A percentile compares a stretch with the other conserved stretches of the same genome.
Conservation (phyloP, 805 yeast genomes). For the Metschnikowia cubensis region DNA sequence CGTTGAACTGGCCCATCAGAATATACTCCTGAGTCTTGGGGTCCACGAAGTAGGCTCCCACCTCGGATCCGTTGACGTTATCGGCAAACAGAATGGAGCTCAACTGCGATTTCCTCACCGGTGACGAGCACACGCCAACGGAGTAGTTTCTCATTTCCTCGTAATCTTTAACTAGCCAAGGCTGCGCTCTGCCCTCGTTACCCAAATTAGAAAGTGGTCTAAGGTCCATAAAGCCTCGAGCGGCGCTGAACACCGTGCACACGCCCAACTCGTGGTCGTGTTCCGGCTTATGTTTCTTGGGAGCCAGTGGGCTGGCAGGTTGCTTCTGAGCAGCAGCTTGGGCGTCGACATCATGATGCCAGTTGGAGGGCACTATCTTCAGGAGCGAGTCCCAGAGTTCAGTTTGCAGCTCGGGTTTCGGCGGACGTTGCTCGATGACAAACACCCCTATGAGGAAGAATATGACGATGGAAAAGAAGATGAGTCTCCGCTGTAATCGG, state of each 20-base stretch:
- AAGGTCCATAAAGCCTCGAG: slow-evolving; percentile 49
- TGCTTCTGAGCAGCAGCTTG: not conserved
- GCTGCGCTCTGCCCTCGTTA: slow-evolving; percentile 41
- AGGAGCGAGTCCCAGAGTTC: slow-evolving; percentile 11
- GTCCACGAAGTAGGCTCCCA: slow-evolving; percentile 58
- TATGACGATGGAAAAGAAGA: slow-evolving; percentile 8
- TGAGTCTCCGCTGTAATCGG: slow-evolving; percentile 11
- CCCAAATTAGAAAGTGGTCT: slow-evolving; percentile 45
- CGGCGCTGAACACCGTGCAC: slow-evolving; percentile 42
- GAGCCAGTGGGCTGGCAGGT: not conserved
- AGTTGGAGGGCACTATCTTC: slow-evolving; percentile 8
- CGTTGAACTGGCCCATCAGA: slow-evolving; percentile 60
- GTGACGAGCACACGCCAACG: slow-evolving; percentile 64
- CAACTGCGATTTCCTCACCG: slow-evolving; percentile 29
- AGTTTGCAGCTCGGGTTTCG: slow-evolving; percentile 6
- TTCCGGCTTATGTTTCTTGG: slow-evolving; percentile 2
- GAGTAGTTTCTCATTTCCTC: slow-evolving; percentile 73
- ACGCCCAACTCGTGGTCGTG: slow-evolving; percentile 23
- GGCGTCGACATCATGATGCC: slow-evolving; percentile 1
- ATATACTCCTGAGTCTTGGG: slow-evolving; percentile 34
- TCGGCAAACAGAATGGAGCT: slow-evolving; percentile 34
- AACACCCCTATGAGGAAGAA: slow-evolving; percentile 17
- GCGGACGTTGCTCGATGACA: slow-evolving; percentile 16
- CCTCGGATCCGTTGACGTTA: slow-evolving; percentile 38
- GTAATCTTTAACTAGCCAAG: slow-evolving; percentile 69